These are phyloP conservation scores for Monosporascus sp. DNA, from an alignment of 2,329 filamentous ascomycete species.

Conservation along the genomic window DNA sequence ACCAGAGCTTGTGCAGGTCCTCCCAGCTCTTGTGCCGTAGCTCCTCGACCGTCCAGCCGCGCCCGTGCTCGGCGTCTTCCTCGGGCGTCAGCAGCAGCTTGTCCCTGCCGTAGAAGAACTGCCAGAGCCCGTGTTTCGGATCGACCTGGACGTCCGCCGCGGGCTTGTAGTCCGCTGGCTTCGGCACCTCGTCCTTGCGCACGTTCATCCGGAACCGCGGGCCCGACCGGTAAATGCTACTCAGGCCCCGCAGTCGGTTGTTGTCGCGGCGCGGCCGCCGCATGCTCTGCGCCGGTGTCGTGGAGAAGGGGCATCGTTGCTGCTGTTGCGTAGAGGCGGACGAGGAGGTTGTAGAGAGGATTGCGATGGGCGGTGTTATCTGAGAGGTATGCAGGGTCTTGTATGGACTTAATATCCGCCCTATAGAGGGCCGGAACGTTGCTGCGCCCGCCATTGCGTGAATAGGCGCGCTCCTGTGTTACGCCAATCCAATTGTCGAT, in stretches of 20 bases:
- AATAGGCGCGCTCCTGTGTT: slow-evolving; percentile 2
- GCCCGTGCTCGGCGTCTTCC: slow-evolving; percentile 67
- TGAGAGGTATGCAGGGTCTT: slow-evolving; percentile 9
- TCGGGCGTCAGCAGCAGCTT: slow-evolving; percentile 66
- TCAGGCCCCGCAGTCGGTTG: slow-evolving; percentile 77
- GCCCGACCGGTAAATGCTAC: slow-evolving; percentile 72
- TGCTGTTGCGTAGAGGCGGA: background rate
- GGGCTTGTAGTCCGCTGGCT: slow-evolving; percentile 61
- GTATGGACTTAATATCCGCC: slow-evolving; percentile 20
- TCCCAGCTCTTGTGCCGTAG: slow-evolving; percentile 88
- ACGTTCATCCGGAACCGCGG: slow-evolving; percentile 70
- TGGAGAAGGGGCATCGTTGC: slow-evolving; percentile 27
- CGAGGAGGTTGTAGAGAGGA: slow-evolving; percentile 7
- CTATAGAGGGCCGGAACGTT: slow-evolving; percentile 25
- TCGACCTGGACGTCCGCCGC: slow-evolving; percentile 48
- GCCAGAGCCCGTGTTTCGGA: slow-evolving; percentile 82
- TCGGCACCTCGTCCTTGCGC: slow-evolving; percentile 65
- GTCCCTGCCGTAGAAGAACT: slow-evolving; percentile 74
- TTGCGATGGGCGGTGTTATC: slow-evolving; percentile 9
- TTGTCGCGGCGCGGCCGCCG: slow-evolving; percentile 55
- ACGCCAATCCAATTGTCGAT: background rate
- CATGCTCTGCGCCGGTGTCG: slow-evolving; percentile 22
- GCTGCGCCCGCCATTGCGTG: slow-evolving; percentile 24
- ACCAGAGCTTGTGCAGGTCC: slow-evolving; percentile 89
- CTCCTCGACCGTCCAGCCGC: slow-evolving; percentile 81